A percentile compares a stretch with the other conserved stretches of the same genome.
phyloP scores from a whole-genome alignment of 495 filamentous ascomycete species.

The Aspergillus egyptiacus region DNA sequence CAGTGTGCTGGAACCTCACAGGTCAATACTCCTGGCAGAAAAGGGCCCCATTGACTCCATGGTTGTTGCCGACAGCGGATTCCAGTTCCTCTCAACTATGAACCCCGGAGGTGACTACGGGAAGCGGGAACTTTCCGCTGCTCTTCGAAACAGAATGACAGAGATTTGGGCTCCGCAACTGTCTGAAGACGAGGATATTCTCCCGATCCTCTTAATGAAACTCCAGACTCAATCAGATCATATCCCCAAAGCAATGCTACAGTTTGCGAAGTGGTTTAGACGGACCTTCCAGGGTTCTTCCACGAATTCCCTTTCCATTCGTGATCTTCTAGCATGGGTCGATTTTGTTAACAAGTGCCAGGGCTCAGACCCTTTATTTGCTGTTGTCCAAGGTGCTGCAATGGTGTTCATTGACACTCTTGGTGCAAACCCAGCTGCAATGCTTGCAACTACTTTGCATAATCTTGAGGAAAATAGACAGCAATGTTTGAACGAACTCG shows the following conservation, averaged over 20 bases:
- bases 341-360: constrained; percentile 72
- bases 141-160: constrained; percentile 92
- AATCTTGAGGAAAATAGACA: constrained; percentile 57
- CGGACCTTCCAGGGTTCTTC: constrained; percentile 65
- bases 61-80: constrained; percentile 70
- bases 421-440: constrained; percentile 85
- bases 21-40: constrained; percentile 85
- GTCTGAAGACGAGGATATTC: constrained; percentile 74
- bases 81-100: constrained; percentile 98
- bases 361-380: constrained; percentile 45
- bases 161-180: constrained; percentile 93
- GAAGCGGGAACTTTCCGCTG: constrained; percentile 93
- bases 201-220: constrained; percentile 79
- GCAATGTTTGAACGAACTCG: constrained; percentile 66
- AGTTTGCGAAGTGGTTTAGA: constrained; percentile 91
- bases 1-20: constrained; percentile 87
- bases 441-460: constrained; percentile 59
- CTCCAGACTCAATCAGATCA: constrained; percentile 49
- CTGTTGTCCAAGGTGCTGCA: constrained; percentile 78
- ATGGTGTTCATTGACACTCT: constrained; percentile 95
- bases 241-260: constrained; percentile 55
- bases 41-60: constrained; percentile 80
- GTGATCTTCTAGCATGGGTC: constrained; percentile 91
- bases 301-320: constrained; percentile 71
- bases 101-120: constrained; percentile 98